These are phyloP conservation scores for Fraxinus paxiana DNA, from an alignment of 305 asterid genomes.

Conservation along the genomic window DNA sequence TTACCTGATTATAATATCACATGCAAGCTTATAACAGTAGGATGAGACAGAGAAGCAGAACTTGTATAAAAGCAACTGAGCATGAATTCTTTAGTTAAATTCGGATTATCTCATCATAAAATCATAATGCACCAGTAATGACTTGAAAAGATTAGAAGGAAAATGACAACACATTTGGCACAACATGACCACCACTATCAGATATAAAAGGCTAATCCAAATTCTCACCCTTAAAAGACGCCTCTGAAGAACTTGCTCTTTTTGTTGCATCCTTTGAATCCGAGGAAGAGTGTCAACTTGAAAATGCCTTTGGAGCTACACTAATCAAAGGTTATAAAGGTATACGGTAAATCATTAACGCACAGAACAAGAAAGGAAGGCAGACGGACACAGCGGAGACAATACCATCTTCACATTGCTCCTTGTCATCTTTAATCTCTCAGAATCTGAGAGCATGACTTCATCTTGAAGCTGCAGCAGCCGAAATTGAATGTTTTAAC, in stretches of 20 bases:
- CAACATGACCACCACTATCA: conserved; percentile 10
- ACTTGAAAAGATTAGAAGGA: background rate
- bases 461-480: conserved; percentile 83
- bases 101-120: conserved; percentile 2
- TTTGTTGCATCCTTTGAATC: conserved; percentile 86
- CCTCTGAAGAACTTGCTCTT: conserved; percentile 88
- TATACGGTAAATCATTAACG: background rate
- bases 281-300: conserved; percentile 88
- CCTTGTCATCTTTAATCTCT: conserved; percentile 78
- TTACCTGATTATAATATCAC: conserved; percentile 45
- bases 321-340: conserved; percentile 9
- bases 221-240: conserved; percentile 76
- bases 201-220: conserved; percentile 12
- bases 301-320: conserved; percentile 89
- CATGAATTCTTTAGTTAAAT: background rate
- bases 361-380: background rate
- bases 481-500: conserved; percentile 18
- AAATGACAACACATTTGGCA: conserved; percentile 3
- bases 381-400: conserved; percentile 14
- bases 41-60: background rate
- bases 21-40: conserved; percentile 15
- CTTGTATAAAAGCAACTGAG: background rate
- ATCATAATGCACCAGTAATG: conserved; percentile 2
- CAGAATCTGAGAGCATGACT: conserved; percentile 81
- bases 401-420: conserved; percentile 85